A percentile compares a stretch with the other conserved stretches of the same genome.
phyloP scores from a whole-genome alignment of 192 early-diverging fungal genomes.

The Podila epigama region DNA sequence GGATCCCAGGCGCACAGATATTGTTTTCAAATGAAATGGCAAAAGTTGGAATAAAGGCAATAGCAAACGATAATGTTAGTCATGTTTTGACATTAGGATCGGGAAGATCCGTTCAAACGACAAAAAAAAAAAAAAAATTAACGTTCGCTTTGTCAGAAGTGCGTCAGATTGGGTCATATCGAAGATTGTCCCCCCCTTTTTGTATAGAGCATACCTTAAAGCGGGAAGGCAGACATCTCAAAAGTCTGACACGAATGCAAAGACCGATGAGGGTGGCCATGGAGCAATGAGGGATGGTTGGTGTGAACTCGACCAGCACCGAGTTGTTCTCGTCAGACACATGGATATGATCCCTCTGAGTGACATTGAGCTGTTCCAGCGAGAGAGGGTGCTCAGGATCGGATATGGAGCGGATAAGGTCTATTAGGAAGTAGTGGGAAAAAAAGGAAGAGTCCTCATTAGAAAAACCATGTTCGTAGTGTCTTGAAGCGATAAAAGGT shows the following conservation, averaged over 20 bases:
- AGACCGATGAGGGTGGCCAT: constrained; percentile 99
- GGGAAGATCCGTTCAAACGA: not conserved
- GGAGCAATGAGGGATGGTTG: constrained; percentile 98
- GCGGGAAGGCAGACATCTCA: constrained; percentile 85
- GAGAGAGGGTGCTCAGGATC: constrained; percentile 99
- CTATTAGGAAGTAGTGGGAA: constrained; percentile 35
- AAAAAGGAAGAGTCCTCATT: not conserved
- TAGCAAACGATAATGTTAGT: not conserved
- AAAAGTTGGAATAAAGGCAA: not conserved
- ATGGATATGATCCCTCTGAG: constrained; percentile 83
- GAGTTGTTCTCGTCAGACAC: constrained; percentile 76
- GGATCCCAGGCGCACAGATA: not conserved
- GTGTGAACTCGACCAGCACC: constrained; percentile 89
- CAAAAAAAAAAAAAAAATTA: not conserved
- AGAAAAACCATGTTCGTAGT: too few relatives aligned
- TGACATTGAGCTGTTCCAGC: constrained; percentile 96
- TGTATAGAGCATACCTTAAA: constrained; percentile 73
- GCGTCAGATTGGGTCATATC: not conserved
- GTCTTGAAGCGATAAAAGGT: too few relatives aligned
- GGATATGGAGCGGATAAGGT: constrained; percentile 94
- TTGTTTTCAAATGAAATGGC: not conserved
- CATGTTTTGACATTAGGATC: not conserved
- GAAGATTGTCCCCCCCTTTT: not conserved
- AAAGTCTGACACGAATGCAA: constrained; percentile 92
- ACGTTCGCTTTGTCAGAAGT: not conserved